Evolutionary conservation across 1,284 basidiomycete species (phyloP).

Genomic region (Exobasidium cylindrosporum): DNA sequence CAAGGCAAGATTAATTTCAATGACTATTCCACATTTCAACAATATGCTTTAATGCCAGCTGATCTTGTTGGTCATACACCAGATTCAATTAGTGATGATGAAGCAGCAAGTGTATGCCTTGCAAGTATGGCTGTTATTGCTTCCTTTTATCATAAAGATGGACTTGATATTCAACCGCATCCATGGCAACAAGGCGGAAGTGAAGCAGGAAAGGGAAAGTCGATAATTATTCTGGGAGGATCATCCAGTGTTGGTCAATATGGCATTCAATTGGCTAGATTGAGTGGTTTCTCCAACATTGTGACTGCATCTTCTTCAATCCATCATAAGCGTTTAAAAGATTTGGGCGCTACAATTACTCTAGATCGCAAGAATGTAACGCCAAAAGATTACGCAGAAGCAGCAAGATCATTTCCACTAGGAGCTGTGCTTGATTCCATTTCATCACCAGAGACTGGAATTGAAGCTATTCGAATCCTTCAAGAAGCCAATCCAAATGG

Average conservation of each 20-base stretch:
- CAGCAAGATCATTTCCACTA: constrained; percentile 9
- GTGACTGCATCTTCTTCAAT: constrained; percentile 28
- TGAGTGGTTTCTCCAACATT: constrained; percentile 35
- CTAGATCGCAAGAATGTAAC: constrained; percentile 28
- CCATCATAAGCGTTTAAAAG: constrained; percentile 28
- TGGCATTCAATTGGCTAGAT: constrained; percentile 37
- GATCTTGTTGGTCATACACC: constrained; percentile 30
- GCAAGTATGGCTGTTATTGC: constrained; percentile 26
- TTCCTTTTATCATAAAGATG: constrained; percentile 31
- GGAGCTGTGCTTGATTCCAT: constrained; percentile 36
- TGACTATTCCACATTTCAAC: constrained; percentile 37
- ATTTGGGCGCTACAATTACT: constrained; percentile 28
- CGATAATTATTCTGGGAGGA: constrained; percentile 38
- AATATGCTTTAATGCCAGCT: constrained; percentile 36
- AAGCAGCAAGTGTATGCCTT: constrained; percentile 36
- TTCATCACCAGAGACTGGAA: constrained; percentile 25
- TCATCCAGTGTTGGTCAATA: constrained; percentile 38
- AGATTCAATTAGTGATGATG: constrained; percentile 30
- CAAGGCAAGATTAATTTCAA: constrained; percentile 37
- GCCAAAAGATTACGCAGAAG: constrained; percentile 16
- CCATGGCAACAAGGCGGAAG: constrained; percentile 37
- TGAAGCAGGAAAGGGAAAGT: constrained; percentile 28
- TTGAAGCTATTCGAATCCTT: constrained; percentile 31
- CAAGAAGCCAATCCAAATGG: constrained; percentile 15
- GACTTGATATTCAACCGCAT: constrained; percentile 13